Conservation (phyloP, 1,139 yeast genomes). For the Suhomyces bokatorum region DNA sequence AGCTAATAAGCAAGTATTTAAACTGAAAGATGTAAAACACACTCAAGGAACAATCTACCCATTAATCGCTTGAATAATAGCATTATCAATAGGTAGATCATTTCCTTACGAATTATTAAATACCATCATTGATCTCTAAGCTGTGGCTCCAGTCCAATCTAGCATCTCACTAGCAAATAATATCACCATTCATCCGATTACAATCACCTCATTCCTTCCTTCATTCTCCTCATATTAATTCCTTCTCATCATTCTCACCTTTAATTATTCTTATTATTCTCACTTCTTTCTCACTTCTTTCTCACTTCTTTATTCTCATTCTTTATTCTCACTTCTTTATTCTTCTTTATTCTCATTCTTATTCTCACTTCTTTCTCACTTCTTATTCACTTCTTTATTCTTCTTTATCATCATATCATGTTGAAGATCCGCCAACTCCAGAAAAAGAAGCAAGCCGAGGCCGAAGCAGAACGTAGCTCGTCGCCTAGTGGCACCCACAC, state of each 20-base stretch:
- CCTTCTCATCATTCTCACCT: neutral
- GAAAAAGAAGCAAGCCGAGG: constrained; percentile 54
- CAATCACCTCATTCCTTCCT: neutral
- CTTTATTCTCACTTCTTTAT: neutral
- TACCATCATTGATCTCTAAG: too few species aligned
- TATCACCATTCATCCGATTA: too few species aligned
- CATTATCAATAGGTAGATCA: too few species aligned
- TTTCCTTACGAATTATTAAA: too few species aligned
- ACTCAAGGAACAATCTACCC: too few species aligned
- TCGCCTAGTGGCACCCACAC: neutral
- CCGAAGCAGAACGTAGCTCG: constrained; percentile 21
- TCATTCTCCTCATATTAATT: neutral
- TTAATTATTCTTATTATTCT: too few species aligned
- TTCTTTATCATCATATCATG: constrained; percentile 9
- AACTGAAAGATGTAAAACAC: too few species aligned
- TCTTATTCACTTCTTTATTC: neutral
- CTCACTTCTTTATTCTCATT: neutral
- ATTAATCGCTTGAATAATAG: too few species aligned
- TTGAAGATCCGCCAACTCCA: constrained; percentile 60
- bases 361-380: neutral
- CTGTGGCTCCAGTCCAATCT: too few species aligned
- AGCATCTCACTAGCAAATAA: too few species aligned
- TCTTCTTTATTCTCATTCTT: neutral
- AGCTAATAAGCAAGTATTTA: too few species aligned
- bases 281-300: neutral